A percentile compares a stretch with the other conserved stretches of the same genome.
These are phyloP conservation scores for Colletotrichum sp. DNA, from an alignment of 2,329 filamentous ascomycete species.

Conservation along the genomic window DNA sequence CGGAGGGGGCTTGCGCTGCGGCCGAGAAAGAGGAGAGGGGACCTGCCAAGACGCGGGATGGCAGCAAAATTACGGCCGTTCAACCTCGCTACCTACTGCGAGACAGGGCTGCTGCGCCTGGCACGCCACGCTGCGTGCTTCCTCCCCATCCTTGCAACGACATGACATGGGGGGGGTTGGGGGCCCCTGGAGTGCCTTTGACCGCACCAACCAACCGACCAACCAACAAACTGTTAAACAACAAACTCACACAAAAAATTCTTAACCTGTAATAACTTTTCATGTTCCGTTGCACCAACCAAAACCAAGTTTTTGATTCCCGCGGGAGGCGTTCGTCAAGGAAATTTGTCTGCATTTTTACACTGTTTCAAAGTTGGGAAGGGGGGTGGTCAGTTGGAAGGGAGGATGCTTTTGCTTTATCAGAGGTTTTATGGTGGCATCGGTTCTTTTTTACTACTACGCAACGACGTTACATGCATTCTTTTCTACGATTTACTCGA, in stretches of 20 bases:
- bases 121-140: neutral
- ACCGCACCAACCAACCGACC: neutral
- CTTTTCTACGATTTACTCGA: slow-evolving; percentile 3
- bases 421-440: neutral
- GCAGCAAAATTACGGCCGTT: neutral
- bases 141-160: neutral
- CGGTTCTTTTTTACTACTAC: neutral
- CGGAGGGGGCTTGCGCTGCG: neutral
- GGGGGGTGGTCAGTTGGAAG: neutral
- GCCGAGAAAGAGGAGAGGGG: slow-evolving; percentile 18
- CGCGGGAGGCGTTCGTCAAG: neutral
- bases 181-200: neutral
- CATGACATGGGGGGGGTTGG: neutral
- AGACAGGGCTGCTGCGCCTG: neutral
- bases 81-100: neutral
- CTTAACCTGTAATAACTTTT: slow-evolving; percentile 14
- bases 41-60: neutral
- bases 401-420: slow-evolving; percentile 3
- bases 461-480: slow-evolving; percentile 8
- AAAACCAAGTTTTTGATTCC: neutral
- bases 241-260: neutral
- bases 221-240: neutral
- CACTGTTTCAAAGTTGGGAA: neutral
- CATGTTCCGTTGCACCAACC: neutral
- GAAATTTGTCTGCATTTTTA: slow-evolving; percentile 3